phyloP scores from a whole-genome alignment of 2,329 filamentous ascomycete species.

The Fusarium ambrosium region DNA sequence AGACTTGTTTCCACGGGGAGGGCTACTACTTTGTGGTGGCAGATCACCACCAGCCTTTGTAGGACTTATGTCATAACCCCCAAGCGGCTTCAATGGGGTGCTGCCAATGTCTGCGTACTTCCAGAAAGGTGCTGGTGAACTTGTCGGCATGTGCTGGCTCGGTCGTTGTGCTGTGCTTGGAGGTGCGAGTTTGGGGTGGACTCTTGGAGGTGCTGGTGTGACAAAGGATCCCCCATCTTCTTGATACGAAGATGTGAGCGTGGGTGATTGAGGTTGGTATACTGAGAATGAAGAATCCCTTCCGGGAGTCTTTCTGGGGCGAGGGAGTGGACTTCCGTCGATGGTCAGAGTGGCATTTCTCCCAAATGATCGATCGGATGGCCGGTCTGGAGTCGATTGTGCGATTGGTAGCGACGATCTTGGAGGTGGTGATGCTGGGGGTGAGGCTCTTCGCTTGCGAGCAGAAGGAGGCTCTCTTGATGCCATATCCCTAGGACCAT shows the following conservation, averaged over 20 bases:
- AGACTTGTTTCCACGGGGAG: conserved; percentile 64
- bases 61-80: conserved; percentile 69
- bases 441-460: conserved; percentile 70
- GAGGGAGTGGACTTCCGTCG: conserved; percentile 74
- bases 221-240: conserved; percentile 74
- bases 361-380: conserved; percentile 55
- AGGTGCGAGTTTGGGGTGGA: conserved; percentile 81
- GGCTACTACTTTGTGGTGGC: conserved; percentile 71
- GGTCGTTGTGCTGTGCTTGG: conserved; percentile 85
- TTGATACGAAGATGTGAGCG: conserved; percentile 73
- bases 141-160: conserved; percentile 88
- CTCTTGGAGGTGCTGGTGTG: conserved; percentile 79
- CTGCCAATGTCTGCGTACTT: conserved; percentile 84
- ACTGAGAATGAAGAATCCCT: conserved; percentile 62
- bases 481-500: conserved; percentile 69
- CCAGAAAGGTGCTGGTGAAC: conserved; percentile 89
- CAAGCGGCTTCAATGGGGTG: conserved; percentile 72
- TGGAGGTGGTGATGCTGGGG: conserved; percentile 68
- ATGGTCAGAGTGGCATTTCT: conserved; percentile 57
- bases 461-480: conserved; percentile 64
- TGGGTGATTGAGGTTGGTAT: conserved; percentile 70
- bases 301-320: conserved; percentile 63
- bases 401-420: conserved; percentile 63
- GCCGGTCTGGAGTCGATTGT: conserved; percentile 72
- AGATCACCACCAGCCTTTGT: conserved; percentile 61